phyloP scores from a whole-genome alignment of 2,329 filamentous ascomycete species.

The Tetracladium maxilliforme region DNA sequence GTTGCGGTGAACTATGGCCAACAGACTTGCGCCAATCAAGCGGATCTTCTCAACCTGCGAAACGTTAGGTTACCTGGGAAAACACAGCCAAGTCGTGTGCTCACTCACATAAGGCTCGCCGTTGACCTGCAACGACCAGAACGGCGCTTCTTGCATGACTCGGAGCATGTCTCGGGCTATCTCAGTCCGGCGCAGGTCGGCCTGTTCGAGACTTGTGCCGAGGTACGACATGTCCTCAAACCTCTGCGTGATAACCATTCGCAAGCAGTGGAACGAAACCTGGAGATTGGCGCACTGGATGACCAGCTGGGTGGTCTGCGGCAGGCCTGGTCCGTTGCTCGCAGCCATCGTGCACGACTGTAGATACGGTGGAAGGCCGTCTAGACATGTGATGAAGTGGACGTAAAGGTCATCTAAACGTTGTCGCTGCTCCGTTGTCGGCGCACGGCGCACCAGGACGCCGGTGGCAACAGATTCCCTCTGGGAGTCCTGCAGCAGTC shows the following conservation, averaged over 20 bases:
- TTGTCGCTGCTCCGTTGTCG: constrained; percentile 12
- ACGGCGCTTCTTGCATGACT: constrained; percentile 23
- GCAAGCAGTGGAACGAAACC: constrained; percentile 22
- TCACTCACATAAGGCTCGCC: constrained; percentile 21
- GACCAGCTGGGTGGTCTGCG: constrained; percentile 15
- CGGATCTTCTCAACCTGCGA: constrained; percentile 23
- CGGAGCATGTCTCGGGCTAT: constrained; percentile 25
- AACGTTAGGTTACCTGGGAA: not conserved
- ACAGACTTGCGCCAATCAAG: constrained; percentile 19
- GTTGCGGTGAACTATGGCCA: constrained; percentile 23
- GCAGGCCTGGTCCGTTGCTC: too few species aligned
- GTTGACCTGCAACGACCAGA: constrained; percentile 23
- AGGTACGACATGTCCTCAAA: constrained; percentile 8
- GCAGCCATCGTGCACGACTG: constrained; percentile 7
- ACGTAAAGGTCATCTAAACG: constrained; percentile 20
- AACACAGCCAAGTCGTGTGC: not conserved
- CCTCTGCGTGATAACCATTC: constrained; percentile 20
- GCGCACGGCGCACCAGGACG: constrained; percentile 2
- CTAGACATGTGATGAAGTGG: constrained; percentile 23
- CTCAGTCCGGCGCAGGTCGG: constrained; percentile 19
- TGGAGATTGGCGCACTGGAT: constrained; percentile 26
- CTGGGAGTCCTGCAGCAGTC: constrained; percentile 5
- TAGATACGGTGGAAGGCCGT: constrained; percentile 20
- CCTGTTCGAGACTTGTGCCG: constrained; percentile 3
- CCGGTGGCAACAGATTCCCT: too few species aligned